Conservation (phyloP, 345 rosid genomes). For the Pugionium cornutum region DNA sequence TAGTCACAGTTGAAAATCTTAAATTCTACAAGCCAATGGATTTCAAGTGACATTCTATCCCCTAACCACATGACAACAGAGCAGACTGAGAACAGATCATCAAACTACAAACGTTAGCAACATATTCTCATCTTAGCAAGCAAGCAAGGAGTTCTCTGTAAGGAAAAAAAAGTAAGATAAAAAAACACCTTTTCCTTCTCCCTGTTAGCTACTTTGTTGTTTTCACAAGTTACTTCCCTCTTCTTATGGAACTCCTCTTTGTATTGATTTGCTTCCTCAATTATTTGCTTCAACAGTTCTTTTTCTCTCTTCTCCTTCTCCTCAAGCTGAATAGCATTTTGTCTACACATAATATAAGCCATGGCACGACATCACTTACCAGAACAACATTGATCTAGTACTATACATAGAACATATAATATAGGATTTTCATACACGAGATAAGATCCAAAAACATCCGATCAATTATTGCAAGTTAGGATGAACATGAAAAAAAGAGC, state of each 20-base stretch:
- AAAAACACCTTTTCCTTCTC: constrained; percentile 71
- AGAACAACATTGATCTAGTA: constrained; percentile 13
- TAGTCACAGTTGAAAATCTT: too few relatives aligned
- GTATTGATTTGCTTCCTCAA: constrained; percentile 65
- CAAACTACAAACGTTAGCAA: background rate
- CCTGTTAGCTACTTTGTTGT: constrained; percentile 60
- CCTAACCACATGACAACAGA: constrained; percentile 8
- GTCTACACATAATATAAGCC: constrained; percentile 42
- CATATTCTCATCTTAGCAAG: too few relatives aligned
- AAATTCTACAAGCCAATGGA: too few relatives aligned
- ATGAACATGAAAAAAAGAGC: too few relatives aligned
- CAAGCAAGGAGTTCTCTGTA: too few relatives aligned
- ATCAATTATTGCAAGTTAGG: too few relatives aligned
- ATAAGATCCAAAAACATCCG: too few relatives aligned
- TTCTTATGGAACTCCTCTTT: constrained; percentile 64
- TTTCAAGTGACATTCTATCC: too few relatives aligned
- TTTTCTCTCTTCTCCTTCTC: constrained; percentile 83
- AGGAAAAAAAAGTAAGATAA: too few relatives aligned
- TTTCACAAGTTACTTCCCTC: constrained; percentile 56
- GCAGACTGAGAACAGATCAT: background rate
- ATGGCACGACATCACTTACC: constrained; percentile 21
- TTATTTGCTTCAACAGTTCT: constrained; percentile 54
- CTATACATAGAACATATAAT: too few relatives aligned
- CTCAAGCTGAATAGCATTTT: constrained; percentile 64
- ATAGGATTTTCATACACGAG: too few relatives aligned